Percentiles rank a stretch among this genome's conserved stretches.
Evolutionary conservation across 2,329 filamentous ascomycete species (phyloP).

Genomic region (Sporothrix globosa): DNA sequence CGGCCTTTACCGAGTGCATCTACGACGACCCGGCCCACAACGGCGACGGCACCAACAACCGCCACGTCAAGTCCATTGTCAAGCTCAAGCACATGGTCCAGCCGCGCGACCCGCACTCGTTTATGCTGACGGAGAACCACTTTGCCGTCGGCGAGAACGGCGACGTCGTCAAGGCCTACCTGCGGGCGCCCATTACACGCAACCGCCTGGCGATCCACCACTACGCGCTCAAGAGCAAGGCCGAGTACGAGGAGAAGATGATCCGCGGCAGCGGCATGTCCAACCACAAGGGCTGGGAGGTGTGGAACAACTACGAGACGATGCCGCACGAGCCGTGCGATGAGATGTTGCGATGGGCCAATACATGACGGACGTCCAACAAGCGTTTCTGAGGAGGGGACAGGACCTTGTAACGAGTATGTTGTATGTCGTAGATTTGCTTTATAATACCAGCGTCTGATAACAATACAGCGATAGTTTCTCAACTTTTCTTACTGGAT

Average conservation of each 20-base stretch:
- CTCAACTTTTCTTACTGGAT: no score
- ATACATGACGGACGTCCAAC: neutral
- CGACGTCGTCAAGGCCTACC: constrained; percentile 21
- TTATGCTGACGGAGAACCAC: constrained; percentile 22
- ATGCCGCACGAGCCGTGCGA: constrained; percentile 25
- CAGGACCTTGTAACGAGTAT: no score
- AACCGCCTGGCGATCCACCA: constrained; percentile 33
- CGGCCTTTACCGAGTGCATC: constrained; percentile 29
- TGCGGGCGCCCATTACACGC: constrained; percentile 31
- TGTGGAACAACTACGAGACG: constrained; percentile 28
- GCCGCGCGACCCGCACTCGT: constrained; percentile 32
- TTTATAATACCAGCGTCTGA: no score
- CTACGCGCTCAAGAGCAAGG: constrained; percentile 32
- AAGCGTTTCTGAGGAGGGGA: neutral
- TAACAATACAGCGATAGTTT: no score
- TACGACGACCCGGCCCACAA: constrained; percentile 28
- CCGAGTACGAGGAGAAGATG: constrained; percentile 34
- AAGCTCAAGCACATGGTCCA: constrained; percentile 24
- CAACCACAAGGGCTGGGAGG: constrained; percentile 32
- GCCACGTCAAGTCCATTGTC: constrained; percentile 34
- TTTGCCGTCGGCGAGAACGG: constrained; percentile 32
- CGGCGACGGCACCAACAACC: constrained; percentile 27
- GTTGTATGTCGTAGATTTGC: no score
- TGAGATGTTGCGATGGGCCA: constrained; percentile 35
- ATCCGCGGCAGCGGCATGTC: constrained; percentile 34